Base-by-base conservation (phyloP, 2,329 filamentous ascomycete genomes). In the Monosporascus cannonballus region DNA sequence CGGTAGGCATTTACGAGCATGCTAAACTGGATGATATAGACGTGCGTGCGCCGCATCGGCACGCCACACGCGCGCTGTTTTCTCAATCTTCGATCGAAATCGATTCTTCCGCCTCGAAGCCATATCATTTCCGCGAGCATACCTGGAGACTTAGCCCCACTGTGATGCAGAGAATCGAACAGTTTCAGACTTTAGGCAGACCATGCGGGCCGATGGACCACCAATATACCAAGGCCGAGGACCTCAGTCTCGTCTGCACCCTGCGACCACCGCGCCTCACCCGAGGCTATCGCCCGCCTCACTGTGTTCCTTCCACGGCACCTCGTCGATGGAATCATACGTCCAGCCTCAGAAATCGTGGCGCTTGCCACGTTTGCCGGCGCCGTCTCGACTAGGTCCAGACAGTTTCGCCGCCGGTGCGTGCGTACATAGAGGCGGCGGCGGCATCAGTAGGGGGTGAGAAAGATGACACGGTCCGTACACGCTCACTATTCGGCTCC, bases 21-120 rank as follows among this genome's bases (percentile, higher is more conserved):
- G 34, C 58, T n/a, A 60, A 60, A 41, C 15, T 59, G 6, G 58
- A 60, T 22, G 56, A 52, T 5, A 44, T 57, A 2, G 56, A 60
- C 30, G 55, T 44, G 2, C 55, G 54, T 5, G 20, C 18, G n/a
- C 42, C 57, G 8, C 56, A 59, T 25, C 18, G 27, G 5, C 55
- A 57, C 34, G 2, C 55, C 27, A 34, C 45, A 11, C 27, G 20
- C 2, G 37, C 48, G 49, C 11, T 53, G 6, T 50, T 41, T 18
- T 22, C 39, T 7, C 24, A 47, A 7, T 22, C 46, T 6, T 39
- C 50, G 20, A 47, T 8, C 6, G 22, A 37, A 8, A 3, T n/a
- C 27, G 38, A 41, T 8, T 22, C 46, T 18, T 41, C 36, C 11
- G 2, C 36, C 9, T 25, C 48, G 18, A 14, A 15, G 3, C 3